These are phyloP conservation scores for Calonectria multiphialidica DNA, from an alignment of 2,329 filamentous ascomycete genomes.

Conservation along the genomic window DNA sequence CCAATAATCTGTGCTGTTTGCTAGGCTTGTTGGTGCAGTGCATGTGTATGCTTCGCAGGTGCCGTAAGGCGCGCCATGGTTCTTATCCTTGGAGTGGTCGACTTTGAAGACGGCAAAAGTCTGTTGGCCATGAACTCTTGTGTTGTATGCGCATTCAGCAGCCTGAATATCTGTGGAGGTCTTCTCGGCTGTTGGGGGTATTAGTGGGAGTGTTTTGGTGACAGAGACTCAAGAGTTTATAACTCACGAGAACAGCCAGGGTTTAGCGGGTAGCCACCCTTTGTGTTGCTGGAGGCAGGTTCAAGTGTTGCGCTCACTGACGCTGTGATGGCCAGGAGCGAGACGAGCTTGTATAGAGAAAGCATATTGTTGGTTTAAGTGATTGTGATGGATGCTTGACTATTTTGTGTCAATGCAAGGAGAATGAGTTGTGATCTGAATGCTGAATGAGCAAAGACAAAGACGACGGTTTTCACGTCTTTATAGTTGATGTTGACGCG, in stretches of 20 bases:
- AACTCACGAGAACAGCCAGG: conserved; percentile 36
- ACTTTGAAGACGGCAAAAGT: conserved; percentile 41
- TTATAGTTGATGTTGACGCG: not conserved
- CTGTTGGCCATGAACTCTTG: conserved; percentile 38
- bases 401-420: no score
- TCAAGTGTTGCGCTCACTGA: conserved; percentile 38
- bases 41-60: conserved; percentile 39
- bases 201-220: not conserved
- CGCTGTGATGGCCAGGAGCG: conserved; percentile 34
- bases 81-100: conserved; percentile 40
- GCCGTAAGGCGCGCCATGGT: conserved; percentile 40
- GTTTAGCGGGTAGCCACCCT: conserved; percentile 36
- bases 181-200: conserved; percentile 30
- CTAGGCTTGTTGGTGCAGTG: conserved; percentile 30
- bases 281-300: conserved; percentile 37
- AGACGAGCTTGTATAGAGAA: conserved; percentile 32
- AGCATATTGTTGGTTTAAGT: conserved; percentile 28
- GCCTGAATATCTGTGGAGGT: conserved; percentile 40
- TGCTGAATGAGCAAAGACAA: not conserved
- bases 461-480: not conserved
- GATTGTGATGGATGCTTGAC: not conserved
- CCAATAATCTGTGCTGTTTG: conserved; percentile 35
- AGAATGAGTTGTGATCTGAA: not conserved
- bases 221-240: not conserved
- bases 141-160: conserved; percentile 42